phyloP scores from a whole-genome alignment of 805 yeast genomes.

The Metschnikowia amazonensis region DNA sequence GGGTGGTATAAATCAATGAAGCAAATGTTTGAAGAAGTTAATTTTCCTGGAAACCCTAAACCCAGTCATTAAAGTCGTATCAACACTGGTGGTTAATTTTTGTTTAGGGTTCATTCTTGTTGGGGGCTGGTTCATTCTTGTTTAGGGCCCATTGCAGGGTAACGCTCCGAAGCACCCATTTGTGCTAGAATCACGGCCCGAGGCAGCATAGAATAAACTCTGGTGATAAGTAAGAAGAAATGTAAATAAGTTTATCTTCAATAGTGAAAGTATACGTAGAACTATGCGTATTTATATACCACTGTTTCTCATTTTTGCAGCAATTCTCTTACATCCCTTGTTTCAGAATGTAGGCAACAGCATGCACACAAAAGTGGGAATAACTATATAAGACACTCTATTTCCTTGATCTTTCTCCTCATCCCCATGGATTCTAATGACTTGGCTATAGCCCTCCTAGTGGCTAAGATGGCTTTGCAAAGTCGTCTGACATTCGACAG shows the following conservation, averaged over 20 bases:
- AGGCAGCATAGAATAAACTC: not conserved
- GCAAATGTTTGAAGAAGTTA: too few species aligned
- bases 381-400: not conserved
- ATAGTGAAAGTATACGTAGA: not conserved
- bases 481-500: constrained; percentile 9
- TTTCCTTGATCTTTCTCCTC: not conserved
- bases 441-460: constrained; percentile 14
- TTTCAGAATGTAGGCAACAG: not conserved
- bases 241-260: not conserved
- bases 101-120: too few species aligned
- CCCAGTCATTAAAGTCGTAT: too few species aligned
- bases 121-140: too few species aligned
- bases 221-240: not conserved
- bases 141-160: too few species aligned
- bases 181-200: too few species aligned
- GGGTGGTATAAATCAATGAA: too few species aligned
- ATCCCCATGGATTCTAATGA: constrained; percentile 11
- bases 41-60: too few species aligned
- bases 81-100: too few species aligned
- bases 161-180: too few species aligned
- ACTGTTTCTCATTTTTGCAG: constrained; percentile 1
- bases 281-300: not conserved
- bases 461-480: constrained; percentile 10
- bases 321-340: constrained; percentile 4
- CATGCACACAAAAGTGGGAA: not conserved